These are phyloP conservation scores for Dictyophora rubrovolvata DNA, from an alignment of 768 basidiomycete genomes.

Conservation along the genomic window DNA sequence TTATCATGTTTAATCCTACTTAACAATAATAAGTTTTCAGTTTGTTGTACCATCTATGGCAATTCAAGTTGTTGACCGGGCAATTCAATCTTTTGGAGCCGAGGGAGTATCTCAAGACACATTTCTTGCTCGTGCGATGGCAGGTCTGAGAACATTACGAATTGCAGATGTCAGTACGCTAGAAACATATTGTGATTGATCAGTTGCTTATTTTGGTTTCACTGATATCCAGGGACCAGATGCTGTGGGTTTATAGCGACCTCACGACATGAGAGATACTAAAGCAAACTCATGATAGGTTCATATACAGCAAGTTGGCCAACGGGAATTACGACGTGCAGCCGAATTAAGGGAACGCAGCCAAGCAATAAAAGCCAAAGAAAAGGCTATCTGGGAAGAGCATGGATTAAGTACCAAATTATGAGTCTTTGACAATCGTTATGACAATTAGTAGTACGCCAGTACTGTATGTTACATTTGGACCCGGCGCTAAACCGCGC, in stretches of 20 bases:
- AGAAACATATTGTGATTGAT: not conserved
- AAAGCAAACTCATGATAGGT: constrained; percentile 41
- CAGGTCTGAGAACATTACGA: constrained; percentile 75
- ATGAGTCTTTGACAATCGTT: not conserved
- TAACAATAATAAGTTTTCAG: constrained; percentile 31
- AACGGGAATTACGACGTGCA: constrained; percentile 75
- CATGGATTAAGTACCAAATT: constrained; percentile 31
- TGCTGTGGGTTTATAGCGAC: constrained; percentile 36
- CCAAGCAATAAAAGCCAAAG: constrained; percentile 47
- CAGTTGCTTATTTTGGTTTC: not conserved
- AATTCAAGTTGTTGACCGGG: constrained; percentile 79
- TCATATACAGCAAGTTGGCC: constrained; percentile 92
- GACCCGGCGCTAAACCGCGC: not conserved
- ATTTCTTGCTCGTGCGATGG: constrained; percentile 67
- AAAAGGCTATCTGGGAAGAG: constrained; percentile 48
- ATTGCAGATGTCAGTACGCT: constrained; percentile 62
- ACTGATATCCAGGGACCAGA: constrained; percentile 54
- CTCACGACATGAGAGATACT: not conserved
- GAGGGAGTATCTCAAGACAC: constrained; percentile 91
- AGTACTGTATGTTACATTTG: not conserved
- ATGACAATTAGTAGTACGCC: not conserved
- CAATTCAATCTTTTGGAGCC: constrained; percentile 94
- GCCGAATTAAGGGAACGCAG: constrained; percentile 45
- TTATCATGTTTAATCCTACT: not conserved
- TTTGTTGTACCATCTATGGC: constrained; percentile 93